phyloP scores from a whole-genome alignment of 1,284 basidiomycete species.

The Gymnopus androsaceus region DNA sequence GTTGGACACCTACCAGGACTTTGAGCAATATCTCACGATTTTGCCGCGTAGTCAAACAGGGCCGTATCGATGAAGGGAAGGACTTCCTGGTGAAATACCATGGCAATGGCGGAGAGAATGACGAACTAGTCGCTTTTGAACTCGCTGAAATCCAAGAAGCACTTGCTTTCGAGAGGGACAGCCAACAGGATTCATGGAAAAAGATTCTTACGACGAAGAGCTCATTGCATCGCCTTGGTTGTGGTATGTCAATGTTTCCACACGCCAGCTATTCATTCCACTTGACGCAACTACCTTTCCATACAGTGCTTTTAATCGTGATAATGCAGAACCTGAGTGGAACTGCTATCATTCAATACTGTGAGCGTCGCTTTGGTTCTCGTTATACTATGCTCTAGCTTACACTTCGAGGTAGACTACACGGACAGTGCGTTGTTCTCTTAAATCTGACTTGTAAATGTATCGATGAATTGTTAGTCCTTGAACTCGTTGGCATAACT shows the following conservation, averaged over 20 bases:
- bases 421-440: not conserved
- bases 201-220: conserved; percentile 11
- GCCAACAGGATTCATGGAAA: conserved; percentile 13
- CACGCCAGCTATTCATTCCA: not conserved
- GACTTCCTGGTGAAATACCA: conserved; percentile 16
- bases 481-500: conserved; percentile 18
- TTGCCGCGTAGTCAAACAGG: conserved; percentile 11
- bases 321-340: conserved; percentile 14
- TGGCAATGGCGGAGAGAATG: conserved; percentile 16
- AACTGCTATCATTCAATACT: conserved; percentile 12
- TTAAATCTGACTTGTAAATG: too few relatives aligned
- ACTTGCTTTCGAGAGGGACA: conserved; percentile 9
- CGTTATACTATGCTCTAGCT: not conserved
- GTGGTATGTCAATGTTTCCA: not conserved
- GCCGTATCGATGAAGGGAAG: conserved; percentile 12
- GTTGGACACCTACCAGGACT: not conserved
- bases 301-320: conserved; percentile 10
- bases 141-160: conserved; percentile 17
- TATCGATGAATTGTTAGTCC: conserved; percentile 4
- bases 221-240: conserved; percentile 8
- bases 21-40: not conserved
- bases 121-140: conserved; percentile 19
- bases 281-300: not conserved
- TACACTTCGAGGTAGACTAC: not conserved
- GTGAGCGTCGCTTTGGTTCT: not conserved